These are phyloP conservation scores for Marchantia polymorpha DNA, from an alignment of 225 moss, liverwort and hornwort genomes.

Conservation along the genomic window DNA sequence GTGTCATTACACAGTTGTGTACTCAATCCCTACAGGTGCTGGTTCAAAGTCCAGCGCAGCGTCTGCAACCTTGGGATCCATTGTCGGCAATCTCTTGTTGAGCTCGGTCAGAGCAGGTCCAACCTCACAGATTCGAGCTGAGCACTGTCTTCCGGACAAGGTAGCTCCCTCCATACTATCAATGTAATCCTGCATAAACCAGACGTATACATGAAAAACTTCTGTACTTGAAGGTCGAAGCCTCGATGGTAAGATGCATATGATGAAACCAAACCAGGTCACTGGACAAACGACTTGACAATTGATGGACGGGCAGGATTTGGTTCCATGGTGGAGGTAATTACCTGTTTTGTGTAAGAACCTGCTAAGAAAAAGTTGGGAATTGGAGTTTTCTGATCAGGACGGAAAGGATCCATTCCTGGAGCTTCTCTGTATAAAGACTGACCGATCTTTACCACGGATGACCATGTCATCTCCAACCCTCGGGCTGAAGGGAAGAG, in stretches of 20 bases:
- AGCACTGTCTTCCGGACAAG: constrained; percentile 67
- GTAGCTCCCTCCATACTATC: constrained; percentile 99
- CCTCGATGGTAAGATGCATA: too few relatives aligned
- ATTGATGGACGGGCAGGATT: too few relatives aligned
- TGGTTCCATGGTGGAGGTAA: too few relatives aligned
- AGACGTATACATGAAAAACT: too few relatives aligned
- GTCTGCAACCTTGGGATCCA: constrained; percentile 32
- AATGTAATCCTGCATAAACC: constrained; percentile 84
- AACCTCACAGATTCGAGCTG: constrained; percentile 70
- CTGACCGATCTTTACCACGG: constrained; percentile 82
- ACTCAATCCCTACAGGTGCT: constrained; percentile 15
- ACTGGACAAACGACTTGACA: too few relatives aligned
- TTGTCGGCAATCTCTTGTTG: constrained; percentile 47
- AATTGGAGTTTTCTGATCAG: constrained; percentile 86
- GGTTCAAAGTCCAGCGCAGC: constrained; percentile 16
- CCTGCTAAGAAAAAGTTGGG: constrained; percentile 85
- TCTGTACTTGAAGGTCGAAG: background rate
- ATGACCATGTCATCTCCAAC: constrained; percentile 84
- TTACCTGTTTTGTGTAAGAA: constrained; percentile 92
- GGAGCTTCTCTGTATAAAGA: constrained; percentile 86
- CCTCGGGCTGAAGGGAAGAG: constrained; percentile 79
- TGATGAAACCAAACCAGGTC: too few relatives aligned
- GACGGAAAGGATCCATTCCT: constrained; percentile 85
- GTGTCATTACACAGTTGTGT: constrained; percentile 17
- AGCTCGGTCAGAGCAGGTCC: constrained; percentile 61